A percentile compares a stretch with the other conserved stretches of the same genome.
phyloP scores from a whole-genome alignment of 192 early-diverging fungal genomes.

The Entomortierella beljakovae region DNA sequence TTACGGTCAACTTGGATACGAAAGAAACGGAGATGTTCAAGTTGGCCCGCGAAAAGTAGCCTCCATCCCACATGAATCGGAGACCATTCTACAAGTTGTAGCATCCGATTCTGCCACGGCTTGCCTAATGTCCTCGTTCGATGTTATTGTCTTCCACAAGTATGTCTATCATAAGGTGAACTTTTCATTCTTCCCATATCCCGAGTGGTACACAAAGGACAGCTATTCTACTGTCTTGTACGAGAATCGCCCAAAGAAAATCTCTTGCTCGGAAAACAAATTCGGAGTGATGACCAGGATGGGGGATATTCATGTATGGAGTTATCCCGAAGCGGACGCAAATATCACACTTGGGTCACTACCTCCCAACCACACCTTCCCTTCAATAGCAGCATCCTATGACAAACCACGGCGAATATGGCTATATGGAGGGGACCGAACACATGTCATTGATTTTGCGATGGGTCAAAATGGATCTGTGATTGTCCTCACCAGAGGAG shows the following conservation, averaged over 20 bases:
- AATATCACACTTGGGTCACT: slow-evolving; percentile 39
- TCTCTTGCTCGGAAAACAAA: slow-evolving; percentile 46
- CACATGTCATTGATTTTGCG: slow-evolving; percentile 66
- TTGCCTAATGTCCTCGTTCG: slow-evolving; percentile 64
- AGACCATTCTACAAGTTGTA: slow-evolving; percentile 64
- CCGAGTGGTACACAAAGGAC: slow-evolving; percentile 14
- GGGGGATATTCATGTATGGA: slow-evolving; percentile 49
- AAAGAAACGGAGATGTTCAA: slow-evolving; percentile 60
- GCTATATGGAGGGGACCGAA: slow-evolving; percentile 59
- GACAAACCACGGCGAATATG: slow-evolving; percentile 68
- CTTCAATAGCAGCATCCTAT: neutral
- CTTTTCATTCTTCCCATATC: slow-evolving; percentile 30
- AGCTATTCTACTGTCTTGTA: neutral
- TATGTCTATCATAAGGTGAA: slow-evolving; percentile 62
- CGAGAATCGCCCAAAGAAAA: slow-evolving; percentile 30
- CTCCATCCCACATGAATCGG: slow-evolving; percentile 61
- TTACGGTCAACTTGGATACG: slow-evolving; percentile 77
- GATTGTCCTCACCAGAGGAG: slow-evolving; percentile 71
- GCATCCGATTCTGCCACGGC: slow-evolving; percentile 77
- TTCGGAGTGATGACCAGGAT: slow-evolving; percentile 36
- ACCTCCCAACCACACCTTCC: slow-evolving; percentile 28
- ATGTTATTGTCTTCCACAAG: slow-evolving; percentile 70
- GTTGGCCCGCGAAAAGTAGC: slow-evolving; percentile 71
- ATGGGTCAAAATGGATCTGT: slow-evolving; percentile 77
- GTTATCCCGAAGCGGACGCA: slow-evolving; percentile 43